phyloP scores from a whole-genome alignment of 2,329 filamentous ascomycete species.

The Hymenoscyphus fraxineus region DNA sequence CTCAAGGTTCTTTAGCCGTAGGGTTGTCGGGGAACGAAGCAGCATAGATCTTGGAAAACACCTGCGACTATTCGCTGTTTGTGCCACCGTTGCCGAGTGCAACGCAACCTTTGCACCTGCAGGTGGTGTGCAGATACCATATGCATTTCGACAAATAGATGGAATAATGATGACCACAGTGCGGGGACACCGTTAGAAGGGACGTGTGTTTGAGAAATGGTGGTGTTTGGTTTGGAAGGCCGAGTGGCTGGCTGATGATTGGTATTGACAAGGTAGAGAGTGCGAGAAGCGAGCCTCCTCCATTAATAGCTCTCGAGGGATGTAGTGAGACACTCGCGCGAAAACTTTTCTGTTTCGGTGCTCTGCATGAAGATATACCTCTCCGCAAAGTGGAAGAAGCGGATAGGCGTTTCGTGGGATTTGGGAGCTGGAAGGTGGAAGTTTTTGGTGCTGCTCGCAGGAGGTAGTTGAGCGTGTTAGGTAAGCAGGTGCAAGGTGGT shows the following conservation, averaged over 20 bases:
- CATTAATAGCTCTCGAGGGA: not conserved
- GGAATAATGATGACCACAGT: slow-evolving; percentile 1
- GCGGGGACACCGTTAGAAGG: not conserved
- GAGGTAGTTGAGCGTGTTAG: too few species aligned
- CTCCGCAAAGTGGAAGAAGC: not conserved
- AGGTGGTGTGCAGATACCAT: not conserved
- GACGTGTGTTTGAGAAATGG: slow-evolving; percentile 2
- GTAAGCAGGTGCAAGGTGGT: not conserved
- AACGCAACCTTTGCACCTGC: slow-evolving; percentile 2
- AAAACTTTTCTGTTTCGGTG: not conserved
- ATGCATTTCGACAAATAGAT: not conserved
- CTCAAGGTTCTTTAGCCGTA: not conserved
- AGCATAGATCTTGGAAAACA: not conserved
- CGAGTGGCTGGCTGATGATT: slow-evolving; percentile 4
- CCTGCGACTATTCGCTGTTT: not conserved
- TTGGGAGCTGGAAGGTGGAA: too few species aligned
- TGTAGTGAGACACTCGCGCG: not conserved
- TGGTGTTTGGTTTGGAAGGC: not conserved
- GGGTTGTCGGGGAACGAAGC: not conserved
- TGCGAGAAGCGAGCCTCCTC: not conserved
- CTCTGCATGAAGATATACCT: not conserved
- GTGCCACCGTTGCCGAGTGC: not conserved
- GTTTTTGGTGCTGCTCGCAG: too few species aligned
- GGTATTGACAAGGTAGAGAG: not conserved
- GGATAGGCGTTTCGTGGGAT: not conserved